A percentile compares a stretch with the other conserved stretches of the same genome.
Conservation (phyloP, 768 basidiomycete species). For the Boletellus ananiceps region DNA sequence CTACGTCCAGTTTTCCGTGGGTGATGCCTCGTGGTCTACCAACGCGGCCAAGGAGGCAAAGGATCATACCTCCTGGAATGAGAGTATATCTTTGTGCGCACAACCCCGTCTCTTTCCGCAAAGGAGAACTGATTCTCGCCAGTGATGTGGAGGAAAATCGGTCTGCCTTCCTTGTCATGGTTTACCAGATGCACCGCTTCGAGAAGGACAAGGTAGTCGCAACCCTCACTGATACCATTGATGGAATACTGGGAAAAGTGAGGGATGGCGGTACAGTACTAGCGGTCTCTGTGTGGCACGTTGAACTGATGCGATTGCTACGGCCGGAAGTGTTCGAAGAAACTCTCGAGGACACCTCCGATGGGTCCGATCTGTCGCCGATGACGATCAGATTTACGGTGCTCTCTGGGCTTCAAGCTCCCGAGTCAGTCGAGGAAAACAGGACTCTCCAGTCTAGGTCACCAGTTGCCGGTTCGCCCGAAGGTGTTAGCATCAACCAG, state of each 20-base stretch:
- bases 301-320: neutral
- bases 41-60: too few species aligned
- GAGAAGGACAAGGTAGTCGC: neutral
- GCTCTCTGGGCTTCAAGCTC: too few species aligned
- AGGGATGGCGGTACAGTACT: neutral
- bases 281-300: neutral
- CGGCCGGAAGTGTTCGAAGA: neutral
- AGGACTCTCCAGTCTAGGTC: too few species aligned
- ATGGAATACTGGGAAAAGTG: neutral
- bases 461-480: too few species aligned
- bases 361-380: neutral
- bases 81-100: too few species aligned
- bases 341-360: neutral
- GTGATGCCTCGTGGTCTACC: too few species aligned
- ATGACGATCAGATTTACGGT: too few species aligned
- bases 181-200: neutral
- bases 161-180: neutral
- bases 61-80: too few species aligned
- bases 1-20: too few species aligned
- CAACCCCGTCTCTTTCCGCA: too few species aligned
- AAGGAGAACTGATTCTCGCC: too few species aligned
- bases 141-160: neutral
- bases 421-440: neutral
- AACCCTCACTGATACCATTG: neutral
- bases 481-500: too few species aligned